A percentile compares a stretch with the other conserved stretches of the same genome.
Evolutionary conservation across 768 basidiomycete genomes (phyloP).

Genomic region (Phylloporus scabripes): DNA sequence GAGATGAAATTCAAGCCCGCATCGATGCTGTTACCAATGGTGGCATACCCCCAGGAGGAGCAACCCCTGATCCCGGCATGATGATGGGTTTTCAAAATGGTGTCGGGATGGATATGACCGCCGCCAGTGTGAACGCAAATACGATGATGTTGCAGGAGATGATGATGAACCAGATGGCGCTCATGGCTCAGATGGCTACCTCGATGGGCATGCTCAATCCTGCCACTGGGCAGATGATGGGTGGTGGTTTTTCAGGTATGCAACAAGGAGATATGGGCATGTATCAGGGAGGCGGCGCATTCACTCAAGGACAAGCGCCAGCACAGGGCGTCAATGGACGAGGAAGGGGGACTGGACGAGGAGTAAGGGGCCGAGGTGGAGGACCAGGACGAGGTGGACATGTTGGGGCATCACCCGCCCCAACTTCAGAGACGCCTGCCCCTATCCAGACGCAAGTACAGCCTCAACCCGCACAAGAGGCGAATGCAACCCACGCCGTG

Average conservation of each 20-base stretch:
- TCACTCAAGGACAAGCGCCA: slow-evolving; percentile 16
- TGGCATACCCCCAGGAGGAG: slow-evolving; percentile 35
- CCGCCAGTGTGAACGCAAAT: slow-evolving; percentile 55
- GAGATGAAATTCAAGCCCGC: slow-evolving; percentile 71
- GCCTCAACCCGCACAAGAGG: slow-evolving; percentile 15
- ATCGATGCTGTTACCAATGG: slow-evolving; percentile 71
- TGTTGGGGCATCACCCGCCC: slow-evolving; percentile 20
- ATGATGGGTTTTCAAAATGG: slow-evolving; percentile 46
- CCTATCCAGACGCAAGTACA: slow-evolving; percentile 19
- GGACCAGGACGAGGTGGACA: slow-evolving; percentile 41
- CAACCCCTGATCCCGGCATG: slow-evolving; percentile 30
- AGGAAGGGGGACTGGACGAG: slow-evolving; percentile 43
- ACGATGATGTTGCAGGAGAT: slow-evolving; percentile 79
- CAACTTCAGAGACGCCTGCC: slow-evolving; percentile 16
- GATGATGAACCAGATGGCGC: slow-evolving; percentile 88
- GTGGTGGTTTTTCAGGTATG: slow-evolving; percentile 54
- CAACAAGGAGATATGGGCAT: slow-evolving; percentile 49
- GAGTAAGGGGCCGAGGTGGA: slow-evolving; percentile 42
- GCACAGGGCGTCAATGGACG: slow-evolving; percentile 29
- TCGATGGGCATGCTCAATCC: slow-evolving; percentile 76
- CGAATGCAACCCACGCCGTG: slow-evolving; percentile 1
- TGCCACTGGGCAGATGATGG: slow-evolving; percentile 49
- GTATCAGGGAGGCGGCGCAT: slow-evolving; percentile 31
- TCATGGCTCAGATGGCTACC: slow-evolving; percentile 90
- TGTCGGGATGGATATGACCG: slow-evolving; percentile 36